Evolutionary conservation across 306 rosid species (phyloP).

Genomic region (Quercus wislizeni): DNA sequence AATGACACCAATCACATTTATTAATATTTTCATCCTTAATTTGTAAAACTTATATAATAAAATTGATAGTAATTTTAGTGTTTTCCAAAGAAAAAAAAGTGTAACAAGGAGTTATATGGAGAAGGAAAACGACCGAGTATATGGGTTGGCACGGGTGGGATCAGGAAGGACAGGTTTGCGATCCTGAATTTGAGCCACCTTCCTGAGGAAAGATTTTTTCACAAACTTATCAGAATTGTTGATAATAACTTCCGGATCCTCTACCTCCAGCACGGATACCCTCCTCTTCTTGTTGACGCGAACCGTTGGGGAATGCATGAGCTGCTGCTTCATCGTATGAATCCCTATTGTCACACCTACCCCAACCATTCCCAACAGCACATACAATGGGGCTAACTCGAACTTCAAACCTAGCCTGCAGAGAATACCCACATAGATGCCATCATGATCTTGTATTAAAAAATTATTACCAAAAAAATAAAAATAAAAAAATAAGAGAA

Average conservation of each 20-base stretch:
- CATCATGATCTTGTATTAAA: too few species aligned
- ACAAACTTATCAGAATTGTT: constrained; percentile 27
- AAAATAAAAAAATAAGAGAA: too few species aligned
- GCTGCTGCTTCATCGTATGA: constrained; percentile 30
- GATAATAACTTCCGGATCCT: constrained; percentile 19
- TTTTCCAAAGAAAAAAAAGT: not conserved
- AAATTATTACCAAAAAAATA: not conserved
- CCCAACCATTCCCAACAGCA: constrained; percentile 15
- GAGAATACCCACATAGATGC: not conserved
- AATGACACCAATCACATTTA: too few species aligned
- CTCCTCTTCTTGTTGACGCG: constrained; percentile 20
- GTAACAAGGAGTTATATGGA: too few species aligned
- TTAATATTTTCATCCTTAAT: too few species aligned
- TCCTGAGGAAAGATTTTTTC: constrained; percentile 31
- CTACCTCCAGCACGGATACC: constrained; percentile 21
- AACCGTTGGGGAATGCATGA: constrained; percentile 27
- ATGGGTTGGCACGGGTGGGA: constrained; percentile 19
- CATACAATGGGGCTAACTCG: constrained; percentile 5
- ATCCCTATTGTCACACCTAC: not conserved
- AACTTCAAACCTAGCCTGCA: constrained; percentile 12
- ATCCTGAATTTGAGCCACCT: constrained; percentile 30
- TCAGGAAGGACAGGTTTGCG: constrained; percentile 1
- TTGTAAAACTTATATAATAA: too few species aligned
- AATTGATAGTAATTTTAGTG: too few species aligned
- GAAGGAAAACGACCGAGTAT: constrained; percentile 12